phyloP scores from a whole-genome alignment of 192 early-diverging fungal species.

The Spizellomyces sp. region DNA sequence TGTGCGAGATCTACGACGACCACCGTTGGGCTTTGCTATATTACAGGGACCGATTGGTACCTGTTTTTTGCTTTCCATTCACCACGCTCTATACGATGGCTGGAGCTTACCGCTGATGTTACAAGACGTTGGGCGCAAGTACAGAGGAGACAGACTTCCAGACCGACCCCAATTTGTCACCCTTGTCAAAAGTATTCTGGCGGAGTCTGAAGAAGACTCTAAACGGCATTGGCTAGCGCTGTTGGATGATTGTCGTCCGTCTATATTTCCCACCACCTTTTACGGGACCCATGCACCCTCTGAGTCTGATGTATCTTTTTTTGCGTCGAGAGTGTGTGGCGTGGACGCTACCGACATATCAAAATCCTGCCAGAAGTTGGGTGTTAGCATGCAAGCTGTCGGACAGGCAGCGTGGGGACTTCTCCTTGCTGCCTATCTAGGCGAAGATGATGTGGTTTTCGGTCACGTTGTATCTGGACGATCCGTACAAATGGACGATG shows the following conservation, averaged over 20 bases:
- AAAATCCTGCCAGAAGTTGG: not conserved
- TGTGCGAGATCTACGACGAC: not conserved
- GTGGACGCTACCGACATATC: not conserved
- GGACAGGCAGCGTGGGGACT: slow-evolving; percentile 18
- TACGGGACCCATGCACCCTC: not conserved
- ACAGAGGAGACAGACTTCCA: not conserved
- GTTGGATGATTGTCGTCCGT: slow-evolving; percentile 7
- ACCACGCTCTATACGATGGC: slow-evolving; percentile 40
- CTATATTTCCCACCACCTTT: slow-evolving; percentile 6
- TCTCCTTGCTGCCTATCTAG: slow-evolving; percentile 9
- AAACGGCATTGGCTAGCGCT: slow-evolving; percentile 9
- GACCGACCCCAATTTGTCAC: slow-evolving; percentile 10
- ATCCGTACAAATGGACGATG: not conserved
- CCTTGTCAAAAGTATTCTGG: slow-evolving; percentile 4
- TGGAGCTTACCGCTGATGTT: slow-evolving; percentile 32
- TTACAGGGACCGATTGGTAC: not conserved
- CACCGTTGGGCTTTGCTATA: not conserved
- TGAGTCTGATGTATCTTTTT: not conserved
- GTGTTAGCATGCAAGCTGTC: slow-evolving; percentile 16
- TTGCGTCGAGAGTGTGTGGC: not conserved
- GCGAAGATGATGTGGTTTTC: slow-evolving; percentile 18
- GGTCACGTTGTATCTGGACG: slow-evolving; percentile 31
- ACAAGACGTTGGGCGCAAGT: slow-evolving; percentile 24
- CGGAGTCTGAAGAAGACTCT: not conserved
- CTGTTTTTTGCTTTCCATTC: slow-evolving; percentile 31